These are phyloP conservation scores for Alternaria postmessia DNA, from an alignment of 2,329 filamentous ascomycete genomes.

Conservation along the genomic window DNA sequence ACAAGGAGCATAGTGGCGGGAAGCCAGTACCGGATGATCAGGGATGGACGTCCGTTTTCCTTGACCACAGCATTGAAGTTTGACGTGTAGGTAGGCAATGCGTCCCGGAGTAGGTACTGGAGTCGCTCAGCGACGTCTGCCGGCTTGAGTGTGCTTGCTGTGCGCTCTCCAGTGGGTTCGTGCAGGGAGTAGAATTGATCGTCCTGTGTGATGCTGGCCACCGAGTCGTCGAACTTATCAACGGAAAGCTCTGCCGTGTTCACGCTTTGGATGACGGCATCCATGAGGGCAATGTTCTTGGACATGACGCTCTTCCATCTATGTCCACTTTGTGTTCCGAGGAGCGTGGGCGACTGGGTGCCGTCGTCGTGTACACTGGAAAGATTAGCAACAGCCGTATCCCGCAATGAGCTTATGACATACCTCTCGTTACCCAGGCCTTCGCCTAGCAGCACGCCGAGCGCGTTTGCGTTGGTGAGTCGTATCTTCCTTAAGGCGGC, in stretches of 20 bases:
- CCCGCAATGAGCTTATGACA: neutral
- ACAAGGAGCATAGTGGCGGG: constrained; percentile 72
- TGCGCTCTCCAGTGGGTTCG: constrained; percentile 46
- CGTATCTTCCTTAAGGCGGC: constrained; percentile 74
- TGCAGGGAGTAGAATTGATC: constrained; percentile 57
- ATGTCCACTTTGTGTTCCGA: constrained; percentile 56
- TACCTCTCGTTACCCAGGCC: constrained; percentile 69
- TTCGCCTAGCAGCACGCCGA: constrained; percentile 88
- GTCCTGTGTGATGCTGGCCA: constrained; percentile 64
- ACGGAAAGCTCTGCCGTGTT: constrained; percentile 65
- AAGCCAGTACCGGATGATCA: constrained; percentile 86
- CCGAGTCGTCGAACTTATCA: constrained; percentile 63
- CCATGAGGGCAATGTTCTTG: constrained; percentile 83
- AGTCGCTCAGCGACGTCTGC: constrained; percentile 72
- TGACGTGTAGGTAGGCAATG: constrained; percentile 72
- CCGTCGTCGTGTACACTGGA: constrained; percentile 69
- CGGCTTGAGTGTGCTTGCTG: constrained; percentile 47
- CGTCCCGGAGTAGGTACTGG: constrained; percentile 71
- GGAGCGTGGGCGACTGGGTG: constrained; percentile 52
- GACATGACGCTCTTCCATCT: constrained; percentile 79
- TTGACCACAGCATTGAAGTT: constrained; percentile 65
- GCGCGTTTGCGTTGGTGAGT: constrained; percentile 82
- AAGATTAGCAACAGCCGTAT: constrained; percentile 15
- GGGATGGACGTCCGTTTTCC: constrained; percentile 77
- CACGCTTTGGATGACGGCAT: constrained; percentile 79